These are phyloP conservation scores for Ascochyta rabiei DNA, from an alignment of 2,329 filamentous ascomycete species.

Conservation along the genomic window DNA sequence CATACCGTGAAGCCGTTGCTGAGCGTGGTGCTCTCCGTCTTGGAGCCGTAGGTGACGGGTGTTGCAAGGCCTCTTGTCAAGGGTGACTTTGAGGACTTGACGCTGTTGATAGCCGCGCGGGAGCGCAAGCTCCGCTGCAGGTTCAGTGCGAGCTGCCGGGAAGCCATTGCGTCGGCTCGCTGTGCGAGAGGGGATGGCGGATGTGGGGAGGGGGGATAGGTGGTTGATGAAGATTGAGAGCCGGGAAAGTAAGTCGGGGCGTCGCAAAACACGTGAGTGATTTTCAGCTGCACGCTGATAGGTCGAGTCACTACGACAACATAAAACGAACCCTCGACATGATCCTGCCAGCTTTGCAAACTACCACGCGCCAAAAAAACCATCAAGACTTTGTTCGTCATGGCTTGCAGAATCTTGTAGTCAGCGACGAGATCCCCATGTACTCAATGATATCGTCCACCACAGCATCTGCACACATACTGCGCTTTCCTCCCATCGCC, in stretches of 20 bases:
- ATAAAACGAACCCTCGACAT: no score
- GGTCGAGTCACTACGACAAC: no score
- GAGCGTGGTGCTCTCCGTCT: constrained; percentile 94
- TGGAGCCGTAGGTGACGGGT: constrained; percentile 73
- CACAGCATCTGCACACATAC: no score
- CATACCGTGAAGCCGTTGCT: constrained; percentile 95
- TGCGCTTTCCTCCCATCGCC: no score
- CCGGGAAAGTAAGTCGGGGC: constrained; percentile 6
- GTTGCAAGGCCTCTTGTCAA: constrained; percentile 89
- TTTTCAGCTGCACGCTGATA: background rate
- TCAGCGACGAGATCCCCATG: no score
- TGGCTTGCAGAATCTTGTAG: no score
- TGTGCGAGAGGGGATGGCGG: constrained; percentile 33
- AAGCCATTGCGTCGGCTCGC: constrained; percentile 73
- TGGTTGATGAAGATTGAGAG: constrained; percentile 37
- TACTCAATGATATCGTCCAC: no score
- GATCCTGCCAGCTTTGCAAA: no score
- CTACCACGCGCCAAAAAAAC: no score
- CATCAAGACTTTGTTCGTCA: no score
- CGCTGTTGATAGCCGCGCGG: constrained; percentile 80
- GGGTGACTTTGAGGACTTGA: constrained; percentile 62
- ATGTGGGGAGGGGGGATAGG: constrained; percentile 33
- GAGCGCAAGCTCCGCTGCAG: constrained; percentile 88
- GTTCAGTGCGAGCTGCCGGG: constrained; percentile 94
- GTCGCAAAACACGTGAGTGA: constrained; percentile 24